A percentile compares a stretch with the other conserved stretches of the same genome.
Conservation (phyloP, 2,329 filamentous ascomycete genomes). For the Reticulascus tulasneorum region DNA sequence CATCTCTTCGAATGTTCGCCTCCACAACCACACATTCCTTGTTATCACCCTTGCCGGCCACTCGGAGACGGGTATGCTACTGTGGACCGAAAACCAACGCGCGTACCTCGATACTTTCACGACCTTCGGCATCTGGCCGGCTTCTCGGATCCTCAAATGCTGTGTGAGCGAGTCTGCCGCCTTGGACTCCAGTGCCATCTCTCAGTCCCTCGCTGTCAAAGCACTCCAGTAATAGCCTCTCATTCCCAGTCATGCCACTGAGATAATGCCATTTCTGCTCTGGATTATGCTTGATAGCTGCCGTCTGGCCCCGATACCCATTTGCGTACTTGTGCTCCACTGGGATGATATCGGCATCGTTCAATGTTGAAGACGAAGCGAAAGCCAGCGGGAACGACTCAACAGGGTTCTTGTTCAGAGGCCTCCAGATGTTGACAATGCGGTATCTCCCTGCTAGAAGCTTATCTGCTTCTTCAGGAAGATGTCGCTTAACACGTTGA, state of each 20-base stretch:
- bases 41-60: no score
- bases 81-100: slow-evolving; percentile 73
- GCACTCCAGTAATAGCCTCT: slow-evolving; percentile 74
- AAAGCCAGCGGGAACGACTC: slow-evolving; percentile 66
- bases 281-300: slow-evolving; percentile 58
- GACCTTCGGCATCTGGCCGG: slow-evolving; percentile 61
- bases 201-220: slow-evolving; percentile 62
- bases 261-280: slow-evolving; percentile 74
- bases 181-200: slow-evolving; percentile 43
- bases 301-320: slow-evolving; percentile 68
- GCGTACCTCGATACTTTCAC: slow-evolving; percentile 88
- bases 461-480: slow-evolving; percentile 56
- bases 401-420: slow-evolving; percentile 54
- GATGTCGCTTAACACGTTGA: slow-evolving; percentile 64
- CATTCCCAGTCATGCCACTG: slow-evolving; percentile 70
- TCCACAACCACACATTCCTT: no score
- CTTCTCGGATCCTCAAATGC: slow-evolving; percentile 77
- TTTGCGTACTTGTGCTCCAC: slow-evolving; percentile 71
- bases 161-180: slow-evolving; percentile 63
- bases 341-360: slow-evolving; percentile 61
- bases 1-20: no score
- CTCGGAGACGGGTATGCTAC: no score
- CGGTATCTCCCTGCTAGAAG: slow-evolving; percentile 68
- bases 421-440: slow-evolving; percentile 85
- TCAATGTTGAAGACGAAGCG: slow-evolving; percentile 59